Conservation (phyloP, 257 asterid species). For the Lycium ferocissimum region DNA sequence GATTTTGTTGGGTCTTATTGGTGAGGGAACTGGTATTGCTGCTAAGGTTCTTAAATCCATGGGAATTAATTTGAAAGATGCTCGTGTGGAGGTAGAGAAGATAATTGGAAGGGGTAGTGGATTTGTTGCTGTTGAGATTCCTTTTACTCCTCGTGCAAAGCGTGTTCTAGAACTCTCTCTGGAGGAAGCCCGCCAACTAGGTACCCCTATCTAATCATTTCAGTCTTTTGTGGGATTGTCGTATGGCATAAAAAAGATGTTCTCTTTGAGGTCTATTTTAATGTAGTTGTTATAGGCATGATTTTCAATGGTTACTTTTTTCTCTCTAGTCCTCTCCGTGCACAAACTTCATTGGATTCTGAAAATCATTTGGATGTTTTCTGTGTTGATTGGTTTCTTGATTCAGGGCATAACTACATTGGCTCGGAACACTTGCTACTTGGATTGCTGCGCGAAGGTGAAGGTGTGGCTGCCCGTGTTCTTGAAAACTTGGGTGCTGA, state of each 20-base stretch:
- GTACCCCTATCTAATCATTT: slow-evolving; percentile 46
- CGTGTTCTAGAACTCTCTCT: slow-evolving; percentile 92
- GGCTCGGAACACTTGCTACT: slow-evolving; percentile 97
- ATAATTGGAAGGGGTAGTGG: slow-evolving; percentile 98
- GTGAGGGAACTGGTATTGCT: slow-evolving; percentile 99
- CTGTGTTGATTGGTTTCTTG: slow-evolving; percentile 18
- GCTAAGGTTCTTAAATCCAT: slow-evolving; percentile 96
- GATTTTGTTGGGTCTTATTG: slow-evolving; percentile 89
- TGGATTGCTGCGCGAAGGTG: slow-evolving; percentile 97
- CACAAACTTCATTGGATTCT: background rate
- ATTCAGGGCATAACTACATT: slow-evolving; percentile 93
- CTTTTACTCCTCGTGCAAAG: slow-evolving; percentile 98
- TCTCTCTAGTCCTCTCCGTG: background rate
- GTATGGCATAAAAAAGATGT: background rate
- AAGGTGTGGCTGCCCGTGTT: slow-evolving; percentile 97
- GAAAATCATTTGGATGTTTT: background rate
- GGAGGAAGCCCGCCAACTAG: slow-evolving; percentile 99
- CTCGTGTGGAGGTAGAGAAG: slow-evolving; percentile 98
- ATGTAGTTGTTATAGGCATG: background rate
- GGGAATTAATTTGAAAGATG: slow-evolving; percentile 96
- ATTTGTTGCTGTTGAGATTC: slow-evolving; percentile 96
- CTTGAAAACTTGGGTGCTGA: slow-evolving; percentile 97
- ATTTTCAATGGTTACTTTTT: background rate
- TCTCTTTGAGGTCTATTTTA: background rate
- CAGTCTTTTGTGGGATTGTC: slow-evolving; percentile 6